phyloP scores from a whole-genome alignment of 495 filamentous ascomycete genomes.

The Tuber borchii region DNA sequence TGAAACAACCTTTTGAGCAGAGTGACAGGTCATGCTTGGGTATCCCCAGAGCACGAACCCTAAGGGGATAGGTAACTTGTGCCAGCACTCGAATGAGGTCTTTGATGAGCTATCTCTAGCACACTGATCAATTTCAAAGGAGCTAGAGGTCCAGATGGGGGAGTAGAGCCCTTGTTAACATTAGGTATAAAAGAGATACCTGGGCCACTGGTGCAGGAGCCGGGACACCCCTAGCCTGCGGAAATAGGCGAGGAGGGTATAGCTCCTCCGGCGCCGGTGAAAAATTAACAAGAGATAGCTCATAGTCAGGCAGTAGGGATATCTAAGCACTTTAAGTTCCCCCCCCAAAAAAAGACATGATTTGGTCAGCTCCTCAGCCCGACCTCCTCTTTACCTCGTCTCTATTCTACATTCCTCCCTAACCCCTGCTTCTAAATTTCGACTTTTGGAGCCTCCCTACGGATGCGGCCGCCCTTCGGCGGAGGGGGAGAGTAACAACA shows the following conservation, averaged over 20 bases:
- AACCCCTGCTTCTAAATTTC: neutral
- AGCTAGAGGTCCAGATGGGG: neutral
- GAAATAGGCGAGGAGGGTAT: neutral
- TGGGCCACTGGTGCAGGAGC: neutral
- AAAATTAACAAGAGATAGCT: neutral
- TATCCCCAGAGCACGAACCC: constrained; percentile 16
- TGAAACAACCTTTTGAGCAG: constrained; percentile 8
- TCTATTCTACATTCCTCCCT: neutral
- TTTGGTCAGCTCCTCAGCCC: neutral
- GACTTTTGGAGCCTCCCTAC: neutral
- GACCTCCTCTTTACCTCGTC: neutral
- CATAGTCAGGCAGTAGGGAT: neutral
- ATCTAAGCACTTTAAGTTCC: neutral
- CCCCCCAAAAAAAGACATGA: neutral
- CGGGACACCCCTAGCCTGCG: neutral
- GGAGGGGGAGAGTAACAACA: neutral
- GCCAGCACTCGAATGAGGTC: neutral
- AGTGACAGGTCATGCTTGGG: constrained; percentile 19
- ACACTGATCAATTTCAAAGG: neutral
- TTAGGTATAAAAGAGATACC: neutral
- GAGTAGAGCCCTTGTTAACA: neutral
- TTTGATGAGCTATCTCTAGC: neutral
- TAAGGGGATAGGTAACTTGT: neutral
- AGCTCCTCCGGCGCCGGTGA: neutral
- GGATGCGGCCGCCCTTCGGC: neutral